A percentile compares a stretch with the other conserved stretches of the same genome.
Evolutionary conservation across 257 asterid species (phyloP).

Genomic region (Salvia rosmarinus): DNA sequence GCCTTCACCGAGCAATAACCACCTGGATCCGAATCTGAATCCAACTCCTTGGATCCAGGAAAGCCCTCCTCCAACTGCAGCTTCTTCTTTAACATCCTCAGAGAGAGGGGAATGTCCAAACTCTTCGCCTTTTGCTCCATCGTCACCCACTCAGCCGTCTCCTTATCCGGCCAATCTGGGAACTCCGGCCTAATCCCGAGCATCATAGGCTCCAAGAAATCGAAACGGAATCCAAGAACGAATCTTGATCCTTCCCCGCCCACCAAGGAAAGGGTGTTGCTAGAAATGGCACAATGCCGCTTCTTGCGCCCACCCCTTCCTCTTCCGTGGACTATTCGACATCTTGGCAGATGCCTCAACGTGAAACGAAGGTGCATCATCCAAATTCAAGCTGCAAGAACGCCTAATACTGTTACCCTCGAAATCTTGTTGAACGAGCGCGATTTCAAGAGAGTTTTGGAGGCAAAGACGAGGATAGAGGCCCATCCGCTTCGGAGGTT

Average conservation of each 20-base stretch:
- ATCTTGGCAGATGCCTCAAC: slow-evolving; percentile 35
- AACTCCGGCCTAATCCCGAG: slow-evolving; percentile 79
- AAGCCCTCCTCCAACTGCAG: slow-evolving; percentile 46
- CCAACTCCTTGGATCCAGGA: slow-evolving; percentile 35
- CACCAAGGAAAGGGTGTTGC: slow-evolving; percentile 30
- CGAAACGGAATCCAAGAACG: slow-evolving; percentile 52
- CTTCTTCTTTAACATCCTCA: slow-evolving; percentile 81
- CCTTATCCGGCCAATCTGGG: slow-evolving; percentile 73
- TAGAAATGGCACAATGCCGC: slow-evolving; percentile 41
- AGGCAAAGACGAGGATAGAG: slow-evolving; percentile 20
- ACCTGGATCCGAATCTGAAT: neutral
- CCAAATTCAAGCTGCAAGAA: slow-evolving; percentile 51
- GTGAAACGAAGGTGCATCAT: slow-evolving; percentile 33
- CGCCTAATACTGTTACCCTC: slow-evolving; percentile 35
- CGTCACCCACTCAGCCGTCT: slow-evolving; percentile 46
- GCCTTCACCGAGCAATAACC: slow-evolving; percentile 55
- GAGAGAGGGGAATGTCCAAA: slow-evolving; percentile 70
- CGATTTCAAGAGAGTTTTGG: slow-evolving; percentile 40
- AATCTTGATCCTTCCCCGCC: slow-evolving; percentile 31
- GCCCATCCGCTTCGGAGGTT: slow-evolving; percentile 28
- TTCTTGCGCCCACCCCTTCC: slow-evolving; percentile 25
- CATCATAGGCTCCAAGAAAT: slow-evolving; percentile 77
- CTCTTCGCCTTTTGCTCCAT: slow-evolving; percentile 79
- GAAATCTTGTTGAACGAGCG: slow-evolving; percentile 35
- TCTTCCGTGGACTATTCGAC: slow-evolving; percentile 28